Conservation (phyloP, 164 flowering plant species). For the Tinospora cordifolia region DNA sequence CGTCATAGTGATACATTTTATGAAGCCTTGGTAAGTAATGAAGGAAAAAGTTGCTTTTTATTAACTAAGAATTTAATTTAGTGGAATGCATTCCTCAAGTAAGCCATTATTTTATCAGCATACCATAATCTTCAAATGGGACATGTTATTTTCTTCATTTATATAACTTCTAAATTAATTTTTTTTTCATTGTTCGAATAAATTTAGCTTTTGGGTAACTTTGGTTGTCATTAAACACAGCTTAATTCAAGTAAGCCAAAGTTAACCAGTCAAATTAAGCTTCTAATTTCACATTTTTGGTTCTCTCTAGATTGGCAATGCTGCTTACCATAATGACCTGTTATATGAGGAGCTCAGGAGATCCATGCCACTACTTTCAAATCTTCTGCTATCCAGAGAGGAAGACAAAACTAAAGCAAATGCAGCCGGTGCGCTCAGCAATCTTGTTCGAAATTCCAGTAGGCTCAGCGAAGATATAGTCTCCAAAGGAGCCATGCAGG, state of each 20-base stretch:
- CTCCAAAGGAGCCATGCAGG: slow-evolving; percentile 92
- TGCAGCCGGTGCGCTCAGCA: slow-evolving; percentile 97
- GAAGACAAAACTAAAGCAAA: slow-evolving; percentile 97
- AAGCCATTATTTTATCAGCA: no score
- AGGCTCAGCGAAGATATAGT: slow-evolving; percentile 82
- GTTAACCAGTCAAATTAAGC: background rate
- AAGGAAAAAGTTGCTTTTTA: background rate
- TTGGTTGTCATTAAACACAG: no score
- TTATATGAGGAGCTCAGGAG: slow-evolving; percentile 85
- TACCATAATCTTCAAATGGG: no score
- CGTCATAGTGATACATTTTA: slow-evolving; percentile 84
- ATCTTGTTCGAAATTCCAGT: slow-evolving; percentile 87
- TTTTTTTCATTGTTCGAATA: no score
- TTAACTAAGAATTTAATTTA: background rate
- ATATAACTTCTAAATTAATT: no score
- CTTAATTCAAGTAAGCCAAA: background rate
- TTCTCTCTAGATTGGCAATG: slow-evolving; percentile 83
- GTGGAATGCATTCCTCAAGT: no score
- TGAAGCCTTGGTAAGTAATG: slow-evolving; percentile 46
- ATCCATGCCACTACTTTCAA: slow-evolving; percentile 74
- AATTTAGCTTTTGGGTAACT: background rate
- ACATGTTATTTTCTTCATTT: no score
- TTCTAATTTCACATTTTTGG: slow-evolving; percentile 6
- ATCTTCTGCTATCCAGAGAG: slow-evolving; percentile 54
- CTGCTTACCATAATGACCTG: slow-evolving; percentile 82